Evolutionary conservation across 768 basidiomycete genomes (phyloP).

Genomic region (Crucibulum laeve): DNA sequence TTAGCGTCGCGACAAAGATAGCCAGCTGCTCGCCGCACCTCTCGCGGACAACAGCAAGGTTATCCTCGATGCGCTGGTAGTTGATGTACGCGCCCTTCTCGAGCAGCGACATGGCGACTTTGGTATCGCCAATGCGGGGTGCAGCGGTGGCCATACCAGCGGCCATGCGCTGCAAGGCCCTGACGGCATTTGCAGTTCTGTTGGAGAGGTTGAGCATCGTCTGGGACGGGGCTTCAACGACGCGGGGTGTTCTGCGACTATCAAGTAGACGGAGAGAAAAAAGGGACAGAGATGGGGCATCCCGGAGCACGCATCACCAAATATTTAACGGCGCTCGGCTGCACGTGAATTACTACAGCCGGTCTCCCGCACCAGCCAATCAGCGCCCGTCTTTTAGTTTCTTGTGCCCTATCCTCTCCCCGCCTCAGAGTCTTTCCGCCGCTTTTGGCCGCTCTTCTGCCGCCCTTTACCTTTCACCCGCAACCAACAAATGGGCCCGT

Average conservation of each 20-base stretch:
- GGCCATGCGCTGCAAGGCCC: constrained; percentile 46
- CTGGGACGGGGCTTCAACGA: constrained; percentile 27
- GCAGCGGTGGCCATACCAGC: constrained; percentile 80
- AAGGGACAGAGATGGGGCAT: constrained; percentile 23
- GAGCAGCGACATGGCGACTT: constrained; percentile 84
- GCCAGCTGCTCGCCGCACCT: constrained; percentile 43
- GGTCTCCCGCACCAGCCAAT: constrained; percentile 24
- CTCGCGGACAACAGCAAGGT: constrained; percentile 81
- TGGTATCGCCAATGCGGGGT: constrained; percentile 81
- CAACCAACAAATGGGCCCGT: too few relatives aligned
- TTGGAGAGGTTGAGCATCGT: constrained; percentile 63
- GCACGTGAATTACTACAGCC: constrained; percentile 33
- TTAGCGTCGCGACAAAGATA: constrained; percentile 5
- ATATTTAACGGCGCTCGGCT: constrained; percentile 15
- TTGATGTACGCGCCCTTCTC: constrained; percentile 85
- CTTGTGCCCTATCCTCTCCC: constrained; percentile 14
- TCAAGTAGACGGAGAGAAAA: constrained; percentile 14
- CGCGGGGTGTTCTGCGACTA: constrained; percentile 18
- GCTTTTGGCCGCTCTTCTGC: constrained; percentile 13
- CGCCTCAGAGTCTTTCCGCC: constrained; percentile 14
- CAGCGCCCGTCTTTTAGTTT: constrained; percentile 12
- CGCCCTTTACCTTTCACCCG: too few relatives aligned
- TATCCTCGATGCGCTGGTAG: constrained; percentile 98
- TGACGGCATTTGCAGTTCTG: constrained; percentile 49
- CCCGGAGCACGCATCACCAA: constrained; percentile 36